Evolutionary conservation across 108 stramenopile genomes (phyloP).

Genomic region (Pseudonitzschia multistriata): DNA sequence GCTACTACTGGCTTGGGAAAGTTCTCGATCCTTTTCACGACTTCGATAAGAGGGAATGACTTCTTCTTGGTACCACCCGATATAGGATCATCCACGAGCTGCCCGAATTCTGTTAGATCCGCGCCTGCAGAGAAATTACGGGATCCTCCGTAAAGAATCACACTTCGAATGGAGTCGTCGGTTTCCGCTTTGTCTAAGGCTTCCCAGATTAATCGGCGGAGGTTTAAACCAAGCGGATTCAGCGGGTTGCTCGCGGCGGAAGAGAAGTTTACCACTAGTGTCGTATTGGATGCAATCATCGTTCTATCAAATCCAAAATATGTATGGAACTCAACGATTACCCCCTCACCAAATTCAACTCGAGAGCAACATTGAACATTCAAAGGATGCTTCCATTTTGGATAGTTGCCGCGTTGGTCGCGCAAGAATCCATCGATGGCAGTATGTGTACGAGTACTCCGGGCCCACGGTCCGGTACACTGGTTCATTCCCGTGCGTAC

Average conservation of each 20-base stretch:
- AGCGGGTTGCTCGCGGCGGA: conserved; percentile 29
- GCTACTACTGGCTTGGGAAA: conserved; percentile 93
- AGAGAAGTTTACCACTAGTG: conserved; percentile 31
- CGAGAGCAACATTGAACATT: too few species aligned
- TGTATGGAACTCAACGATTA: too few species aligned
- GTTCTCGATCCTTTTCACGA: conserved; percentile 61
- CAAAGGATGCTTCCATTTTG: too few species aligned
- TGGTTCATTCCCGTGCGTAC: too few species aligned
- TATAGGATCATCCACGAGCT: conserved; percentile 13
- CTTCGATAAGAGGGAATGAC: conserved; percentile 55
- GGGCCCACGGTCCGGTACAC: too few species aligned
- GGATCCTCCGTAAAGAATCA: conserved; percentile 82
- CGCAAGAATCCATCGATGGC: too few species aligned
- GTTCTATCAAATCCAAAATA: neutral
- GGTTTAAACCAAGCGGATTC: conserved; percentile 28
- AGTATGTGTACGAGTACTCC: too few species aligned
- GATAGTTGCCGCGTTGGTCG: too few species aligned
- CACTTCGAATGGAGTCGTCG: conserved; percentile 50
- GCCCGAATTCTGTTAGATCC: conserved; percentile 92
- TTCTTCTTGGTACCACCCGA: conserved; percentile 26
- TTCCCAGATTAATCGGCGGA: conserved; percentile 24
- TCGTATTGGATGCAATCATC: conserved; percentile 6
- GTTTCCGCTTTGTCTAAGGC: conserved; percentile 25
- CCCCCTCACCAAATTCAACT: too few species aligned
- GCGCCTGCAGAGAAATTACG: conserved; percentile 95